A percentile compares a stretch with the other conserved stretches of the same genome.
Conservation (phyloP, 2,329 filamentous ascomycete species). For the Colletotrichum lupini region DNA sequence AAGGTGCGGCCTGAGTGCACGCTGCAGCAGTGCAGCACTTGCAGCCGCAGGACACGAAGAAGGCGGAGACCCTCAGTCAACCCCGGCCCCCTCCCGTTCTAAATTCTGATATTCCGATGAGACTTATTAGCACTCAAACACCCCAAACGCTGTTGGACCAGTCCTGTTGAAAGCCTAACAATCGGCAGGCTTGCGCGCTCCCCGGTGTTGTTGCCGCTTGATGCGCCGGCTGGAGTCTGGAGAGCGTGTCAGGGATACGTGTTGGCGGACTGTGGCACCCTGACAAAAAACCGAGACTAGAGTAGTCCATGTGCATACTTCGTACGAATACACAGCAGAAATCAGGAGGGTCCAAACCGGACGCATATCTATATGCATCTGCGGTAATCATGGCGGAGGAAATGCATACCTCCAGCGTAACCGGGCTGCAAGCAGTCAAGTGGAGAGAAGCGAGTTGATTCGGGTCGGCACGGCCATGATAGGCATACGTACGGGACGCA, state of each 20-base stretch:
- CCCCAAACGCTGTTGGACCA: not conserved
- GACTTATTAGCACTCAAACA: not conserved
- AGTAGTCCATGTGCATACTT: not conserved
- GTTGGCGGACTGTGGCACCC: not conserved
- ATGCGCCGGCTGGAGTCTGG: conserved; percentile 1
- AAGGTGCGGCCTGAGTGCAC: conserved; percentile 10
- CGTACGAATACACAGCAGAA: not conserved
- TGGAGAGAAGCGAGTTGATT: not conserved
- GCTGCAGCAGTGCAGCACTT: conserved; percentile 9
- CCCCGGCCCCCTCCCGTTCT: not conserved
- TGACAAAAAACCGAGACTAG: not conserved
- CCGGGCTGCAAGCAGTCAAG: not conserved
- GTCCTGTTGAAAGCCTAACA: not conserved
- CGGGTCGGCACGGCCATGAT: not conserved
- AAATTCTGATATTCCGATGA: not conserved
- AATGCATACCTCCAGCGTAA: not conserved
- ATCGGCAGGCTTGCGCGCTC: not conserved
- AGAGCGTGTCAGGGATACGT: not conserved
- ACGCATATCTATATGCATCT: not conserved
- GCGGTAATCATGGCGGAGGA: conserved; percentile 7
- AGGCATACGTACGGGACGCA: not conserved
- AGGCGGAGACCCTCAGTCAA: not conserved
- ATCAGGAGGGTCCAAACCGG: not conserved
- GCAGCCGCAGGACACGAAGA: conserved; percentile 19
- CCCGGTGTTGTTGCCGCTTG: not conserved